Percentiles rank a stretch among this genome's conserved stretches.
Evolutionary conservation across 2,329 filamentous ascomycete species (phyloP).

Genomic region (Aspergillus novofumigatus): DNA sequence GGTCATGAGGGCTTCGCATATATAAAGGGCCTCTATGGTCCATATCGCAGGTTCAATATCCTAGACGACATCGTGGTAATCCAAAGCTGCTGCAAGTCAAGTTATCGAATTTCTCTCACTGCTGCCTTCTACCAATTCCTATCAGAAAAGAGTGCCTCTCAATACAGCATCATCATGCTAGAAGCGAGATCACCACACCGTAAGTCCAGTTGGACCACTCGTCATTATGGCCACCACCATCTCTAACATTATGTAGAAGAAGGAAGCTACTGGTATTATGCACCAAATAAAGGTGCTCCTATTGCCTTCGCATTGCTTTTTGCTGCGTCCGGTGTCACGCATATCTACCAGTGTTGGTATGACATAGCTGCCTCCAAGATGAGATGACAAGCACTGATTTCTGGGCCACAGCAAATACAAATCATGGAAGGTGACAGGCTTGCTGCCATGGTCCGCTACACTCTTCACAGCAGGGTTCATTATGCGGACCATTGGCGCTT

Average conservation of each 20-base stretch:
- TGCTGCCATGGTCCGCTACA: conserved; percentile 40
- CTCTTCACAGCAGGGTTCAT: conserved; percentile 39
- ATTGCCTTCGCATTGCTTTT: conserved; percentile 41
- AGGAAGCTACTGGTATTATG: conserved; percentile 38
- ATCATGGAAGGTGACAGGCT: conserved; percentile 39
- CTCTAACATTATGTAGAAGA: conserved; percentile 22
- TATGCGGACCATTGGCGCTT: conserved; percentile 33
- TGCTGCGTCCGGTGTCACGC: conserved; percentile 32
- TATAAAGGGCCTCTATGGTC: neutral
- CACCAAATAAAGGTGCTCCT: conserved; percentile 39
- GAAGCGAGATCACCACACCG: conserved; percentile 24
- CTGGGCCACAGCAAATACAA: conserved; percentile 30
- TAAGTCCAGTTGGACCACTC: conserved; percentile 10
- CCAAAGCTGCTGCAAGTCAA: neutral
- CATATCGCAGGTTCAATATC: neutral
- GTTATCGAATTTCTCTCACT: neutral
- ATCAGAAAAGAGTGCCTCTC: neutral
- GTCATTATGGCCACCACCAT: neutral
- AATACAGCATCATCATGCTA: conserved; percentile 8
- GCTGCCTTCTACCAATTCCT: neutral
- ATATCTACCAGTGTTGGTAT: conserved; percentile 38
- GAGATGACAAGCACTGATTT: conserved; percentile 3
- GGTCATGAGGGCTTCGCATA: neutral
- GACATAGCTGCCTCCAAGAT: neutral
- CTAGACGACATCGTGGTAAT: neutral